Evolutionary conservation across 2,329 filamentous ascomycete genomes (phyloP).

Genomic region (Aspergillus sp.): DNA sequence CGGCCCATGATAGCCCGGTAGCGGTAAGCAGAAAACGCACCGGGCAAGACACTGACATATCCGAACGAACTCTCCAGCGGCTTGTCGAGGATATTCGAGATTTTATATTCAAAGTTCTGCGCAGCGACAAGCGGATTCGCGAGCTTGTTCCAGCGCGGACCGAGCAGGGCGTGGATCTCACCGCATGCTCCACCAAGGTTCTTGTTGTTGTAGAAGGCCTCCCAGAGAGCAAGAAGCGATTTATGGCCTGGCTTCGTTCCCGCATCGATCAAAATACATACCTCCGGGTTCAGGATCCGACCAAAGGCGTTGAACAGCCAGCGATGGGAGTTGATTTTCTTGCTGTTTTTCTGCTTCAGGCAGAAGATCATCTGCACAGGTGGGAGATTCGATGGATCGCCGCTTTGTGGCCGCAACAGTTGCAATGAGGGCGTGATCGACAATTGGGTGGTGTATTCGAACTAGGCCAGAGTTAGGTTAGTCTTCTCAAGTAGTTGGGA

Average conservation of each 20-base stretch:
- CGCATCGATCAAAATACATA: conserved; percentile 93
- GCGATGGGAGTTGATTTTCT: conserved; percentile 99
- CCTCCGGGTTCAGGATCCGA: conserved; percentile 92
- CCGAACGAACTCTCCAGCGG: conserved; percentile 95
- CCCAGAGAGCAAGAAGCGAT: conserved; percentile 93
- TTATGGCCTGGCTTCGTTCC: conserved; percentile 94
- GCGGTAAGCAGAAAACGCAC: conserved; percentile 97
- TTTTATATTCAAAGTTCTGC: conserved; percentile 99
- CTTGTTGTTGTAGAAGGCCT: conserved; percentile 99
- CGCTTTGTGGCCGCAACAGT: conserved; percentile 86
- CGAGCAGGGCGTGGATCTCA: conserved; percentile 98
- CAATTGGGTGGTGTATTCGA: conserved; percentile 97
- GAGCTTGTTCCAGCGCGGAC: conserved; percentile 84
- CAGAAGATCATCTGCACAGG: conserved; percentile 99
- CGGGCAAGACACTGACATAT: conserved; percentile 97
- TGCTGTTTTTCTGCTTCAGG: conserved; percentile 97
- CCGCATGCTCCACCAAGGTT: conserved; percentile 96
- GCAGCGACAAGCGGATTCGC: conserved; percentile 92
- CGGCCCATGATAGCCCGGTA: conserved; percentile 98
- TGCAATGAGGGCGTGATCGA: conserved; percentile 97
- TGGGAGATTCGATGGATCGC: conserved; percentile 79
- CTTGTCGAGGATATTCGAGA: conserved; percentile 98
- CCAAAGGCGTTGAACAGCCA: conserved; percentile 99
- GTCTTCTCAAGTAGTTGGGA: background rate
- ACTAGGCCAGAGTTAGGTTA: conserved; percentile 45